These are phyloP conservation scores for Rhytidhysteron rufulum DNA, from an alignment of 2,329 filamentous ascomycete genomes.

Conservation along the genomic window DNA sequence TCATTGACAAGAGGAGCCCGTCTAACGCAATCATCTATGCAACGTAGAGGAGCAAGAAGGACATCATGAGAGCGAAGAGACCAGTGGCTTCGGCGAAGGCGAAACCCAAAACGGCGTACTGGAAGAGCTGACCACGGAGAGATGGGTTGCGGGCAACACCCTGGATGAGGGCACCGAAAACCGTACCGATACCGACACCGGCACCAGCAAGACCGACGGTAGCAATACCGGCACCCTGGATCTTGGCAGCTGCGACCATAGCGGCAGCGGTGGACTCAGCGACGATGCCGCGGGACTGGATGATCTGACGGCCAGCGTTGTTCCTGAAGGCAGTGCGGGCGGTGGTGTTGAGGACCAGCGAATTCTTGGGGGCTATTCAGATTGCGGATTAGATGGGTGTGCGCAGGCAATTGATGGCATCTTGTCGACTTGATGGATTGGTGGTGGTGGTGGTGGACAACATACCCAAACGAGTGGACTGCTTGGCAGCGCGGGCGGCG, in stretches of 20 bases:
- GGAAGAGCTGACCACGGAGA: constrained; percentile 85
- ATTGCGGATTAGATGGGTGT: constrained; percentile 25
- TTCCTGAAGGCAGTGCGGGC: constrained; percentile 39
- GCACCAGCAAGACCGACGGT: constrained; percentile 90
- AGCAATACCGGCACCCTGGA: constrained; percentile 51
- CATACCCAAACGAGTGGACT: constrained; percentile 29
- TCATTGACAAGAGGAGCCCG: constrained; percentile 30
- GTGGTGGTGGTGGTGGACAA: background rate
- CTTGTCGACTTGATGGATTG: constrained; percentile 15
- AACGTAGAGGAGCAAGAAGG: constrained; percentile 41
- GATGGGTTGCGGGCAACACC: constrained; percentile 91
- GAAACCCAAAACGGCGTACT: constrained; percentile 92
- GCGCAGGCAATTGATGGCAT: constrained; percentile 13
- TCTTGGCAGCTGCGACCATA: constrained; percentile 41
- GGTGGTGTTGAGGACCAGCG: constrained; percentile 34
- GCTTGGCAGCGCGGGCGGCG: constrained; percentile 33
- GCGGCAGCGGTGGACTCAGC: constrained; percentile 40
- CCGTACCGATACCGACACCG: constrained; percentile 93
- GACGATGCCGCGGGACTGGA: constrained; percentile 40
- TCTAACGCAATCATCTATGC: constrained; percentile 26
- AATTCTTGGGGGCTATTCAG: too few relatives aligned
- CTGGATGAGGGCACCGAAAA: constrained; percentile 86
- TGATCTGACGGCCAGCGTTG: constrained; percentile 37
- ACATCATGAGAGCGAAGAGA: constrained; percentile 54
- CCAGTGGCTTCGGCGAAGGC: constrained; percentile 91